Percentiles rank a stretch among this genome's conserved stretches.
phyloP scores from a whole-genome alignment of 148 eudicot species.

The Vaccinium myrtillus region DNA sequence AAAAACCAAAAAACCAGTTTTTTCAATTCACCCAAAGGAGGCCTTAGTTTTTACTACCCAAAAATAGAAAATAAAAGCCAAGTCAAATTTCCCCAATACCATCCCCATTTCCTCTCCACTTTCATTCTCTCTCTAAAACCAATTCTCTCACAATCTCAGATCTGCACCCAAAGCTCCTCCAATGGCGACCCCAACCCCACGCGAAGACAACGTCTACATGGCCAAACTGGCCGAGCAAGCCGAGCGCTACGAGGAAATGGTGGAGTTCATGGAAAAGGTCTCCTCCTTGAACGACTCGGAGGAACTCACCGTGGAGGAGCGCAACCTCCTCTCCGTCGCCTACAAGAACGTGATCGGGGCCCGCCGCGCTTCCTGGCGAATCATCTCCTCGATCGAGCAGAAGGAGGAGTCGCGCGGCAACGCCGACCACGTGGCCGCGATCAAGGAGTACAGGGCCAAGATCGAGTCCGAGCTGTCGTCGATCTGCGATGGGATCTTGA shows the following conservation, averaged over 20 bases:
- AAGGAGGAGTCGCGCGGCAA: slow-evolving; percentile 36
- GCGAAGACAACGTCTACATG: slow-evolving; percentile 28
- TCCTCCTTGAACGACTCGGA: slow-evolving; percentile 17
- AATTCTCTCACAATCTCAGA: not conserved
- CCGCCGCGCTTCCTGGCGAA: slow-evolving; percentile 37
- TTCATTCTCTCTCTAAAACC: slow-evolving; percentile 5
- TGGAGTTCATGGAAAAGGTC: slow-evolving; percentile 35
- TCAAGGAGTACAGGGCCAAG: slow-evolving; percentile 27
- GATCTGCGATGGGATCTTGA: slow-evolving; percentile 29
- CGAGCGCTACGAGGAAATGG: slow-evolving; percentile 36
- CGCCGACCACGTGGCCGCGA: slow-evolving; percentile 23
- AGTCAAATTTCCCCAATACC: not conserved
- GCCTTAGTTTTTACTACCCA: not conserved
- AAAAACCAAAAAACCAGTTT: too few species aligned
- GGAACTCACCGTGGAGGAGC: slow-evolving; percentile 33
- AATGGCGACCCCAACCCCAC: slow-evolving; percentile 17
- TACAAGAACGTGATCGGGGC: slow-evolving; percentile 42
- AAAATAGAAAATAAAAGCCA: not conserved
- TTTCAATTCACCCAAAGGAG: too few species aligned
- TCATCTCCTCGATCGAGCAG: slow-evolving; percentile 33
- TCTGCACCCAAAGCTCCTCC: not conserved
- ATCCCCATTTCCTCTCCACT: not conserved
- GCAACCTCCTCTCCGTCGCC: slow-evolving; percentile 37
- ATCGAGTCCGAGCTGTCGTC: slow-evolving; percentile 30
- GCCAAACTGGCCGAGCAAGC: slow-evolving; percentile 26